Conservation (phyloP, 2,329 filamentous ascomycete genomes). For the Verticillium nonalfalfae region DNA sequence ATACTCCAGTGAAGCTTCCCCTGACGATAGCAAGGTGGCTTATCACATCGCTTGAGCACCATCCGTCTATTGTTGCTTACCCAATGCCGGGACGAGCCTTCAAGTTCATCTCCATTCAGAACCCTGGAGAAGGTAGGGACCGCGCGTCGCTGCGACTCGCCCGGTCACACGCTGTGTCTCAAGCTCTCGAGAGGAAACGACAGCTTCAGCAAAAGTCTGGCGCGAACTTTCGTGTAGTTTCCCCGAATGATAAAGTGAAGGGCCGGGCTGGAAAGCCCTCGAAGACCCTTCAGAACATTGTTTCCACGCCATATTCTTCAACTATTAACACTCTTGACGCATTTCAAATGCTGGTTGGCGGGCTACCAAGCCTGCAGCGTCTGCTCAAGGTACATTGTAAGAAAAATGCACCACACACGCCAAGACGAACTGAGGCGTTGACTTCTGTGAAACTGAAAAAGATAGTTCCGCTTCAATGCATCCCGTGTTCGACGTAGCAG, state of each 20-base stretch:
- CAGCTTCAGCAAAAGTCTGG: neutral
- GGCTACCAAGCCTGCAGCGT: neutral
- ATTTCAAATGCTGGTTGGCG: neutral
- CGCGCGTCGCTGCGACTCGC: neutral
- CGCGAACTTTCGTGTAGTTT: neutral
- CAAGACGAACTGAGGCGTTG: no score
- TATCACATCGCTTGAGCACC: no score
- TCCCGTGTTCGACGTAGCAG: slow-evolving; percentile 4
- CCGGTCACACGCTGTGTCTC: neutral
- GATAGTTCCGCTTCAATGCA: neutral
- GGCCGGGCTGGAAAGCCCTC: no score
- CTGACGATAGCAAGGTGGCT: no score
- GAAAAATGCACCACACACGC: no score
- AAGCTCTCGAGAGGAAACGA: neutral
- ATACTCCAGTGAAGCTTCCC: no score
- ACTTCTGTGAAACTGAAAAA: neutral
- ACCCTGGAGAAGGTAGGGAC: neutral
- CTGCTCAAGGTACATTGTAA: neutral
- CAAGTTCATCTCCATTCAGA: neutral
- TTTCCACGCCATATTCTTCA: neutral
- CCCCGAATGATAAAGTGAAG: neutral
- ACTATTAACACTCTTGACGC: neutral
- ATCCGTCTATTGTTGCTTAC: no score
- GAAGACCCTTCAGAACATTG: no score
- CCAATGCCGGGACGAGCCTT: neutral